Percentiles rank a stretch among this genome's conserved stretches.
These are phyloP conservation scores for Mallotus japonicus DNA, from an alignment of 441 rosid genomes.

Conservation along the genomic window DNA sequence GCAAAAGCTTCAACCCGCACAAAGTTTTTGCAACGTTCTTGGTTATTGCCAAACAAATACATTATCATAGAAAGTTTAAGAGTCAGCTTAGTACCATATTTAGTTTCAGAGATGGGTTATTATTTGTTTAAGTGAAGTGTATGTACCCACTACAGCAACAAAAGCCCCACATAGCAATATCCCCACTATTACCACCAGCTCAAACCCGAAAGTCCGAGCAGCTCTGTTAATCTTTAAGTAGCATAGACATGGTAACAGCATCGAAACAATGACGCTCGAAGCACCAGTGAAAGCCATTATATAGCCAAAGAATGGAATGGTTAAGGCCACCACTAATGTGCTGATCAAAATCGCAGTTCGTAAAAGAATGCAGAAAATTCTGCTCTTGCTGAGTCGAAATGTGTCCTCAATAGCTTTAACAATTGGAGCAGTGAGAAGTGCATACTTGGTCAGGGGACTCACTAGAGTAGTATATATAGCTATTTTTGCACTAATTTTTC, in stretches of 20 bases:
- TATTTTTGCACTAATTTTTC: slow-evolving; percentile 43
- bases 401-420: slow-evolving; percentile 45
- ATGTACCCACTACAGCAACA: slow-evolving; percentile 44
- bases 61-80: background rate
- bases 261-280: slow-evolving; percentile 43
- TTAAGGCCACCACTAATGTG: slow-evolving; percentile 53
- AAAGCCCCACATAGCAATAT: slow-evolving; percentile 39
- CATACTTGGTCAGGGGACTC: slow-evolving; percentile 63
- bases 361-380: slow-evolving; percentile 35
- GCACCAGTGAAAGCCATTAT: slow-evolving; percentile 66
- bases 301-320: slow-evolving; percentile 61
- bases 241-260: slow-evolving; percentile 60
- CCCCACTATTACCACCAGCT: slow-evolving; percentile 31
- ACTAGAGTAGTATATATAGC: slow-evolving; percentile 63
- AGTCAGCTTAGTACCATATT: background rate
- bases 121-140: slow-evolving; percentile 30
- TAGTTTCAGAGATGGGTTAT: slow-evolving; percentile 31
- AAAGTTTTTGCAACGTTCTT: background rate
- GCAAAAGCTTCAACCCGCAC: background rate
- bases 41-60: background rate
- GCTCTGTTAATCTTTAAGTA: slow-evolving; percentile 44
- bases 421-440: slow-evolving; percentile 53
- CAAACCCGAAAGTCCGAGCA: slow-evolving; percentile 36
- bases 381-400: slow-evolving; percentile 26
- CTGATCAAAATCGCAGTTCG: slow-evolving; percentile 48